These are phyloP conservation scores for Orbilia javanica DNA, from an alignment of 2,329 filamentous ascomycete genomes.

Conservation along the genomic window DNA sequence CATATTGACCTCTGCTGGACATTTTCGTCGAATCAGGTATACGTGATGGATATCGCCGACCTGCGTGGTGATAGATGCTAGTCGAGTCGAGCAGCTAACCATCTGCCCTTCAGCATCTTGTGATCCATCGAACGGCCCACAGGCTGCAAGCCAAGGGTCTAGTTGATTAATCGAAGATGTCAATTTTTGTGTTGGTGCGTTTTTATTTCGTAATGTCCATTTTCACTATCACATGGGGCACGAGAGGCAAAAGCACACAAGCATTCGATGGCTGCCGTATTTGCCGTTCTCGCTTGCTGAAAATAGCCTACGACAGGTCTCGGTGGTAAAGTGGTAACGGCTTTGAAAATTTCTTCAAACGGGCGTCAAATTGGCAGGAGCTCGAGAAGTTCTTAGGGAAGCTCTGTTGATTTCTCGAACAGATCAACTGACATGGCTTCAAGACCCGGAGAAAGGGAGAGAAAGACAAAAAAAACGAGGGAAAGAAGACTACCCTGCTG, in stretches of 20 bases:
- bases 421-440: constrained; percentile 6
- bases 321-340: constrained; percentile 30
- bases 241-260: constrained; percentile 22
- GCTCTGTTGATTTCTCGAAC: constrained; percentile 18
- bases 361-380: constrained; percentile 48
- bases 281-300: constrained; percentile 57
- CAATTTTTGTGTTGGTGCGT: constrained; percentile 28
- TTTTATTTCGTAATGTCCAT: constrained; percentile 46
- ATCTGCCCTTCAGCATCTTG: constrained; percentile 19
- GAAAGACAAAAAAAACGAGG: background rate
- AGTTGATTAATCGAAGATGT: background rate
- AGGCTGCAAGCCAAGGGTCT: constrained; percentile 38
- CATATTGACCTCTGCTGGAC: constrained; percentile 15
- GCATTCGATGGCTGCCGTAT: constrained; percentile 40
- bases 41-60: constrained; percentile 25
- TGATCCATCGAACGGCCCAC: constrained; percentile 31
- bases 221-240: constrained; percentile 33
- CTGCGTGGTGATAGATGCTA: constrained; percentile 35
- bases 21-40: background rate
- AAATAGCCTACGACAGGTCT: constrained; percentile 54
- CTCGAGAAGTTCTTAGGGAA: constrained; percentile 34
- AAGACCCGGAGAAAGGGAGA: too few relatives aligned
- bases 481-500: constrained; percentile 18
- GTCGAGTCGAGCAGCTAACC: constrained; percentile 30
- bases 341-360: constrained; percentile 37